Evolutionary conservation across 768 basidiomycete genomes (phyloP).

Genomic region (Mycena olivaceomarginata): DNA sequence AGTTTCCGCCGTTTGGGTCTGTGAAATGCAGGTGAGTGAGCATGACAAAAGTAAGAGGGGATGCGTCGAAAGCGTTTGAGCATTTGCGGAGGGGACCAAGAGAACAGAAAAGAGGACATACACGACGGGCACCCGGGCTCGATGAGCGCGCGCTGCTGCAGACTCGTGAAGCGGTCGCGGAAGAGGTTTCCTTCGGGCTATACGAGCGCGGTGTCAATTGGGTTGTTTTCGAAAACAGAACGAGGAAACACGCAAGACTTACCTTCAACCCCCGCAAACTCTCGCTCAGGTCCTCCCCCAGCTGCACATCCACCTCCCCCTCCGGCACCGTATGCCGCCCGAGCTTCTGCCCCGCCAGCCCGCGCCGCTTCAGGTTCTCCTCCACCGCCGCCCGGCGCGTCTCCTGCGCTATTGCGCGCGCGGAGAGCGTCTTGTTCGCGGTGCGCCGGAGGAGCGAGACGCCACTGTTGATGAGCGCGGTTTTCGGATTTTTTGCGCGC

Average conservation of each 20-base stretch:
- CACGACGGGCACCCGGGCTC: slow-evolving; percentile 76
- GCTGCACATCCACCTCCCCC: slow-evolving; percentile 86
- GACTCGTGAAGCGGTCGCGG: slow-evolving; percentile 89
- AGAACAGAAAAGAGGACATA: no score
- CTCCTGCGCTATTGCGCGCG: slow-evolving; percentile 64
- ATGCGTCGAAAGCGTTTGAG: no score
- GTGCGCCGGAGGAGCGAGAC: slow-evolving; percentile 71
- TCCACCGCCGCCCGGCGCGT: slow-evolving; percentile 64
- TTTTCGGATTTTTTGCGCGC: slow-evolving; percentile 75
- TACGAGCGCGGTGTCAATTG: slow-evolving; percentile 13
- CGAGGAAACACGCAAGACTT: slow-evolving; percentile 44
- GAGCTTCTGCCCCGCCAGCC: slow-evolving; percentile 83
- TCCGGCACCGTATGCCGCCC: slow-evolving; percentile 89
- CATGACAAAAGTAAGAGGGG: no score
- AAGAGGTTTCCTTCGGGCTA: slow-evolving; percentile 97
- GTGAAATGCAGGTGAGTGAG: no score
- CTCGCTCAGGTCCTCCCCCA: slow-evolving; percentile 93
- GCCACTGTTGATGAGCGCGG: slow-evolving; percentile 71
- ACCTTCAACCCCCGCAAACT: slow-evolving; percentile 91
- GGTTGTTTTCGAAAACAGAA: neutral
- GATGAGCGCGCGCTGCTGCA: slow-evolving; percentile 91
- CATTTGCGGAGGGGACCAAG: no score
- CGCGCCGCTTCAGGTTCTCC: slow-evolving; percentile 73
- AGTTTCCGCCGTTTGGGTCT: no score
- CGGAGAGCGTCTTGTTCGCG: slow-evolving; percentile 56